Percentiles rank a stretch among this genome's conserved stretches.
Conservation (phyloP, 2,329 filamentous ascomycete genomes). For the Immersiporthe knoxdaviesiana region DNA sequence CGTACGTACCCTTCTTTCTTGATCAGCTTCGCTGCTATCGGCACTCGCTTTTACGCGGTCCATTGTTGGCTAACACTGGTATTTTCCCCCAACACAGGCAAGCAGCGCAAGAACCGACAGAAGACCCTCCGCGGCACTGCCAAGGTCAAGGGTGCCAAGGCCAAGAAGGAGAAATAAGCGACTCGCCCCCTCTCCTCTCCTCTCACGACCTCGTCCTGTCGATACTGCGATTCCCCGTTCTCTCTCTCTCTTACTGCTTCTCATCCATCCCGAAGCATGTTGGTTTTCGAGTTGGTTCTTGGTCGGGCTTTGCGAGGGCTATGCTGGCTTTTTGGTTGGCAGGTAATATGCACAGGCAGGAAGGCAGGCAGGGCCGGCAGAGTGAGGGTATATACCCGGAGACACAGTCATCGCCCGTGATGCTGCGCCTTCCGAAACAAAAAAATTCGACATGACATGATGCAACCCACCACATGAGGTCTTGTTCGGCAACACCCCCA, state of each 20-base stretch:
- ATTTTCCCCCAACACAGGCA: slow-evolving; percentile 66
- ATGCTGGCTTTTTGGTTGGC: slow-evolving; percentile 26
- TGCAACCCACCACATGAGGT: slow-evolving; percentile 22
- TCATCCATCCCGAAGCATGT: slow-evolving; percentile 15
- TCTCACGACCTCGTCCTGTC: slow-evolving; percentile 21
- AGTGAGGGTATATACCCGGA: slow-evolving; percentile 18
- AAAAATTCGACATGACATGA: slow-evolving; percentile 24
- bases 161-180: slow-evolving; percentile 91
- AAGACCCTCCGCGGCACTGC: slow-evolving; percentile 98
- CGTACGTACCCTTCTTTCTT: slow-evolving; percentile 68
- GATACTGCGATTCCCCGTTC: slow-evolving; percentile 15
- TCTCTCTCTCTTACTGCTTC: slow-evolving; percentile 14
- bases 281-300: slow-evolving; percentile 26
- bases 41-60: not conserved
- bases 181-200: slow-evolving; percentile 35
- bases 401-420: slow-evolving; percentile 19
- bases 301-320: slow-evolving; percentile 27
- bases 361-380: slow-evolving; percentile 15
- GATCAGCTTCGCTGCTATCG: too few species aligned
- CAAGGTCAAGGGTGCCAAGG: slow-evolving; percentile 94
- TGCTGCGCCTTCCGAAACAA: slow-evolving; percentile 15
- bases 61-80: not conserved
- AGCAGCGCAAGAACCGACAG: slow-evolving; percentile 99
- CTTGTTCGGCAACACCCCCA: slow-evolving; percentile 19
- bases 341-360: slow-evolving; percentile 18